phyloP scores from a whole-genome alignment of 805 yeast genomes.

The Lachancea kluyveri region DNA sequence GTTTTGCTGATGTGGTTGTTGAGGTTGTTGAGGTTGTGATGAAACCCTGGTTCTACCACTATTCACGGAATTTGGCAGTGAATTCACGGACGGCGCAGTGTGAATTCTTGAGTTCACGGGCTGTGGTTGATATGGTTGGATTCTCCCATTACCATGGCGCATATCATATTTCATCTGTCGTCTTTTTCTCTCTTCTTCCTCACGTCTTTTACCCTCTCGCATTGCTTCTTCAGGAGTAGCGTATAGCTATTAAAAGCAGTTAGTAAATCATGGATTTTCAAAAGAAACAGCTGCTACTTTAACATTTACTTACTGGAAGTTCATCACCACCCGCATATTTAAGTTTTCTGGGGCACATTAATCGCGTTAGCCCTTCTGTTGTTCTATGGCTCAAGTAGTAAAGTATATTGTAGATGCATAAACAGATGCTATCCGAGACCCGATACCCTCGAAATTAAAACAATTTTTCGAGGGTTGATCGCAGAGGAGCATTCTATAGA shows the following conservation, averaged over 20 bases:
- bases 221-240: constrained; percentile 34
- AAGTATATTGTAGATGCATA: no score
- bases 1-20: constrained; percentile 5
- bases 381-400: no score
- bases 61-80: constrained; percentile 2
- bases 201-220: constrained; percentile 23
- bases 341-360: constrained; percentile 28
- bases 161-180: constrained; percentile 19
- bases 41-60: neutral
- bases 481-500: no score
- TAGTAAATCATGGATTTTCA: constrained; percentile 6
- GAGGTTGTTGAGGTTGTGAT: neutral
- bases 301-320: constrained; percentile 15
- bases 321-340: constrained; percentile 32
- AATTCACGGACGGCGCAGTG: constrained; percentile 14
- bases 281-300: neutral
- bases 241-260: constrained; percentile 16
- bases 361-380: constrained; percentile 1
- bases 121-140: no score
- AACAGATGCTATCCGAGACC: no score
- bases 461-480: no score
- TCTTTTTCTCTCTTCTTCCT: constrained; percentile 22
- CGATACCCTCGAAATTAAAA: no score
- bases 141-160: no score
- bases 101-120: constrained; percentile 16